Evolutionary conservation across 2,329 filamentous ascomycete species (phyloP).

Genomic region (Aspergillus nomiae): DNA sequence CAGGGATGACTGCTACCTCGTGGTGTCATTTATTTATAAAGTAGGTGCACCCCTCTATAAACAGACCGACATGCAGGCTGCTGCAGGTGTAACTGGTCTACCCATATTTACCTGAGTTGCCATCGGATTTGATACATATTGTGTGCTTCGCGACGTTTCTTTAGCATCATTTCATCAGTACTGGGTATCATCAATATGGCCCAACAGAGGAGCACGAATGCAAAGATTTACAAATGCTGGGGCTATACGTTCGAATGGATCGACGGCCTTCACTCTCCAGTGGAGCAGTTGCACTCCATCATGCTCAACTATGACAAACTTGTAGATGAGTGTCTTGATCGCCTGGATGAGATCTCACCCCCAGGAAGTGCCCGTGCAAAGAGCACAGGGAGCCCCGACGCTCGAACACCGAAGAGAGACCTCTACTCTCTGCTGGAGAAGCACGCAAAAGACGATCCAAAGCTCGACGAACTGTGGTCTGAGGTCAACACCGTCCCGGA

Average conservation of each 20-base stretch:
- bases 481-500: constrained; percentile 67
- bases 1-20: not conserved
- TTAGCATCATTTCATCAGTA: not conserved
- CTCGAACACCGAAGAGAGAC: constrained; percentile 52
- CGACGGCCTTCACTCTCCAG: constrained; percentile 58
- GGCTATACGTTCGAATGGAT: constrained; percentile 72
- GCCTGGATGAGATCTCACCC: constrained; percentile 64
- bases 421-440: constrained; percentile 64
- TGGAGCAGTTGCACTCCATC: constrained; percentile 60
- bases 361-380: constrained; percentile 26
- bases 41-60: not conserved
- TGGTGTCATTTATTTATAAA: not conserved
- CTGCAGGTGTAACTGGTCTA: not conserved
- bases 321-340: constrained; percentile 65
- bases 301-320: constrained; percentile 70
- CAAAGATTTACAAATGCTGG: constrained; percentile 50
- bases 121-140: not conserved
- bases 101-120: not conserved
- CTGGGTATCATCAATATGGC: not conserved
- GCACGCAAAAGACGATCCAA: constrained; percentile 59
- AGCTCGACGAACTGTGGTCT: constrained; percentile 62
- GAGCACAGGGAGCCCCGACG: constrained; percentile 1
- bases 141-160: not conserved
- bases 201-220: not conserved
- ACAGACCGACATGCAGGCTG: not conserved